phyloP scores from a whole-genome alignment of 306 rosid species.

The Crotalaria pallida region DNA sequence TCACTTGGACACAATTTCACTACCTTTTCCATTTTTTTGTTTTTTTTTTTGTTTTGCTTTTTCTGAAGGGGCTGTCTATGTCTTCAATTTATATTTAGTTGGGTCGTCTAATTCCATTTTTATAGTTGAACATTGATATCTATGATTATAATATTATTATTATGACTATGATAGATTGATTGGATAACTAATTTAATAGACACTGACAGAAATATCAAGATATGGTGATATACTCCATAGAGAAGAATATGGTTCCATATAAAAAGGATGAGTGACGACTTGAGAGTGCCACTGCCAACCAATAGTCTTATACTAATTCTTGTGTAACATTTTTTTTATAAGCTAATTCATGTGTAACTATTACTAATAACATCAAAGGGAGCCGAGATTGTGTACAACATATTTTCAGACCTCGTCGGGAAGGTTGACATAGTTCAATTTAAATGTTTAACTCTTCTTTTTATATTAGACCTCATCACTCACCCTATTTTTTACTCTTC shows the following conservation, averaged over 20 bases:
- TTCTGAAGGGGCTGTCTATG: slow-evolving; percentile 7
- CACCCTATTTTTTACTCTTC: no score
- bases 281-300: background rate
- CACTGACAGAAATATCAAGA: slow-evolving; percentile 3
- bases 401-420: background rate
- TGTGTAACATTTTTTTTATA: no score
- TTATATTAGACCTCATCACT: no score
- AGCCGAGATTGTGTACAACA: background rate
- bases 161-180: slow-evolving; percentile 20
- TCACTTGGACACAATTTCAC: slow-evolving; percentile 20
- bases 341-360: no score
- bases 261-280: background rate
- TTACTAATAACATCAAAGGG: background rate
- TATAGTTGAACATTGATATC: background rate
- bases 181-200: slow-evolving; percentile 14
- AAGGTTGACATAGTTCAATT: no score
- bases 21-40: slow-evolving; percentile 22
- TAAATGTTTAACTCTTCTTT: no score
- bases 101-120: slow-evolving; percentile 15
- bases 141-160: no score
- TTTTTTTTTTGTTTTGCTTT: background rate
- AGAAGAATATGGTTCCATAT: slow-evolving; percentile 32
- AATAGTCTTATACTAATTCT: background rate
- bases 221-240: background rate
- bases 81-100: slow-evolving; percentile 16